phyloP scores from a whole-genome alignment of 139 green algal genomes.

The Chlorella sp. region DNA sequence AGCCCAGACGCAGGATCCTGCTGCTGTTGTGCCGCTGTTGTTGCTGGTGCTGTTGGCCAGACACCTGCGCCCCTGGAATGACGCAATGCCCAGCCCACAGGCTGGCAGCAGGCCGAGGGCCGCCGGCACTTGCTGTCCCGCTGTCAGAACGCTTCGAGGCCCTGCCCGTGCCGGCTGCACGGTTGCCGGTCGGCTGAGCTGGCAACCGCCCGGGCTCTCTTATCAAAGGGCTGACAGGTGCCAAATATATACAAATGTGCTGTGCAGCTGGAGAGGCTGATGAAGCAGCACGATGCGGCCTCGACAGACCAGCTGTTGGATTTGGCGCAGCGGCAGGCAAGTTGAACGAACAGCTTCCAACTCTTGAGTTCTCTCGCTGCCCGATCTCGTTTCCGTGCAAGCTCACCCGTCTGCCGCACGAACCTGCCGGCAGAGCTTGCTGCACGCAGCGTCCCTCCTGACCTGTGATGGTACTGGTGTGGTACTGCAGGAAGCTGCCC shows the following conservation, averaged over 20 bases:
- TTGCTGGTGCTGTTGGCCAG: neutral
- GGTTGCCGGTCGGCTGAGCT: neutral
- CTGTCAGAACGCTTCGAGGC: neutral
- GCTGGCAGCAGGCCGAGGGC: neutral
- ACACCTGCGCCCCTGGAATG: neutral
- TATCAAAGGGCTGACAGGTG: no score
- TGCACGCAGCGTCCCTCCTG: neutral
- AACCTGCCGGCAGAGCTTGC: neutral
- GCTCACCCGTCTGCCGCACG: neutral
- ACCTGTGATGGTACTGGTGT: neutral
- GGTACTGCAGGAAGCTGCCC: slow-evolving; percentile 28
- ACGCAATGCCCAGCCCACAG: neutral
- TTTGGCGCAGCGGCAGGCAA: slow-evolving; percentile 25
- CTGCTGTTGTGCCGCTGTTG: no score
- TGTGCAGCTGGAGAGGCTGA: slow-evolving; percentile 52
- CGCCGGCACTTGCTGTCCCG: no score
- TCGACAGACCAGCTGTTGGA: slow-evolving; percentile 65
- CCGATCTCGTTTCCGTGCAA: neutral
- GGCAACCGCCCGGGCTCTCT: no score
- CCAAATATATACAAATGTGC: no score
- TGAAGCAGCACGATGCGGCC: slow-evolving; percentile 50
- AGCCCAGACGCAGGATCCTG: no score
- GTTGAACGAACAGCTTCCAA: neutral
- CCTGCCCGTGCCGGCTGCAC: no score
- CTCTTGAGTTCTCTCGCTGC: neutral